Evolutionary conservation across 129 eudicot species (phyloP).

Genomic region (Helichrysum umbraculigerum): DNA sequence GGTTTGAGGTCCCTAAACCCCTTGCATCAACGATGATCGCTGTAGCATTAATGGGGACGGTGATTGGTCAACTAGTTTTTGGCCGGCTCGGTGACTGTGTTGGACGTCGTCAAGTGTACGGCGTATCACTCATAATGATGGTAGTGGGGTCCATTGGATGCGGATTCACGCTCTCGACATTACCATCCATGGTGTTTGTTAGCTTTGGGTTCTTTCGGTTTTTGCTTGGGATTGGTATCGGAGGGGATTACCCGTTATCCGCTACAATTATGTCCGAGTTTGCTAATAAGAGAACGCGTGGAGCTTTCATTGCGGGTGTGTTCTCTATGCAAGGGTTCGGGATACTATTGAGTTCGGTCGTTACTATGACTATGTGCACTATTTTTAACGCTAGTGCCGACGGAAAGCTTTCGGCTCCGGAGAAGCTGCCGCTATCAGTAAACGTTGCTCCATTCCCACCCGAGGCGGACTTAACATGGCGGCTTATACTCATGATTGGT

Average conservation of each 20-base stretch:
- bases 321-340: slow-evolving; percentile 73
- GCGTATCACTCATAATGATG: slow-evolving; percentile 42
- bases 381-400: slow-evolving; percentile 24
- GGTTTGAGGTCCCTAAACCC: slow-evolving; percentile 24
- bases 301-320: slow-evolving; percentile 55
- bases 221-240: slow-evolving; percentile 49
- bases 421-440: not conserved
- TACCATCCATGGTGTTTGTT: slow-evolving; percentile 33
- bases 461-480: slow-evolving; percentile 55
- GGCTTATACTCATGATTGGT: slow-evolving; percentile 59
- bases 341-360: slow-evolving; percentile 46
- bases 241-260: slow-evolving; percentile 56
- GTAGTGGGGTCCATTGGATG: slow-evolving; percentile 45
- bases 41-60: slow-evolving; percentile 44
- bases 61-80: slow-evolving; percentile 44
- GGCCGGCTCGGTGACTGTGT: slow-evolving; percentile 49
- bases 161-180: slow-evolving; percentile 41
- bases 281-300: slow-evolving; percentile 53
- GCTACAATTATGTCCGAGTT: slow-evolving; percentile 67
- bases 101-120: slow-evolving; percentile 41
- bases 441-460: slow-evolving; percentile 32
- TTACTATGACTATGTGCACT: slow-evolving; percentile 47
- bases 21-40: slow-evolving; percentile 34
- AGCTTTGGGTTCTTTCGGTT: slow-evolving; percentile 46
- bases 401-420: not conserved